Base-by-base conservation (phyloP, 2,329 filamentous ascomycete species). In the Xylaria sp. region DNA sequence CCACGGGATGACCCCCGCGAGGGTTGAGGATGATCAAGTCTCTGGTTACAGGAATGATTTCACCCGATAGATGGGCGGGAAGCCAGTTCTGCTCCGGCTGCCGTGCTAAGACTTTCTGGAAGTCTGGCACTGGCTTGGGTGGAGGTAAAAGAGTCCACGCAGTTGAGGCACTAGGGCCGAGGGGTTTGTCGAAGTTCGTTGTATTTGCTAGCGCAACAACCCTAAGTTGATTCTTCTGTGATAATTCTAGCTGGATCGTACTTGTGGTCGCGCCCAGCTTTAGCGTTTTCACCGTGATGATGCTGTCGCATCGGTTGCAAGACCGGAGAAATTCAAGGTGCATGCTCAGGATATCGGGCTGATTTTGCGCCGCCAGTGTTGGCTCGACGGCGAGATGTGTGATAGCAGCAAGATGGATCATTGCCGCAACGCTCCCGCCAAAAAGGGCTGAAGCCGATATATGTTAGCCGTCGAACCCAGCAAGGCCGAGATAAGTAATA, bases 241-340 rank as follows among this genome's bases (percentile, higher is more conserved):
- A 55, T 4, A 78, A 67, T 14, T 72, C 39, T 1, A 77, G 68
- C 24, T 77, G 75, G 2, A 78, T 55, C 0, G 71, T 76, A 61
- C 72, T 70, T 0, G 65, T 63, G 0, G 36, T 27, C 1, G 67
- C 70, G 5, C 77, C 75, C 2, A 71, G 34, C 60, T 74, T 75
- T 2, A 78, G 39, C 3, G 61, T 2, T 0, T 30, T 67, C 0
- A 78, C 64, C 12, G 42, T 63, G 42, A 78, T 72, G 12, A 58
- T 73, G 55, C 72, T 76, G 0, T 75, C 65, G 8, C 50, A 6
- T 21, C 34, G 47, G 32, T 71, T 73, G 58, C 75, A 78, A 0
- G 66, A 9, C 3, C 73, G 71, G 2, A 78, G 71, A 48, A 75
- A 78, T 17, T 77, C 72, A 50, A 77, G 4, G 54, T 78, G 75